Percentiles rank a stretch among this genome's conserved stretches.
Evolutionary conservation across 495 filamentous ascomycete species (phyloP).

Genomic region (Xanthoparmelia taractica): DNA sequence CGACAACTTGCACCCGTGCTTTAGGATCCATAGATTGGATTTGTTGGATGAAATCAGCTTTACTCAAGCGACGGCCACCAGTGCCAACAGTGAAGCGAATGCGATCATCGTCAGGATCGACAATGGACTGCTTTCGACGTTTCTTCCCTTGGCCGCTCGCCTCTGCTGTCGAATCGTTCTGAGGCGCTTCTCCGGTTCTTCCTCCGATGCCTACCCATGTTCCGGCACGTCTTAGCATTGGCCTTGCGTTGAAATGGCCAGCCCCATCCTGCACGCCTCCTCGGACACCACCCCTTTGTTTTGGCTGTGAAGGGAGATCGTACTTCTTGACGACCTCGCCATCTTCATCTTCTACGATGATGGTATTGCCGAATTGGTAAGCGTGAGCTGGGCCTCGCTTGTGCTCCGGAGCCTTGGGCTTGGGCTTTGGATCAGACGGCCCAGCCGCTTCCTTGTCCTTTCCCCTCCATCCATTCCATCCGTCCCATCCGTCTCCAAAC

Average conservation of each 20-base stretch:
- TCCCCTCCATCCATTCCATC: slow-evolving; percentile 31
- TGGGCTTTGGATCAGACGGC: slow-evolving; percentile 21
- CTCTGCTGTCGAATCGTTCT: slow-evolving; percentile 7
- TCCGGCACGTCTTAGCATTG: slow-evolving; percentile 49
- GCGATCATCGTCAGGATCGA: slow-evolving; percentile 62
- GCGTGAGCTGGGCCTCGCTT: slow-evolving; percentile 66
- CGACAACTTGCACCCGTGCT: slow-evolving; percentile 60
- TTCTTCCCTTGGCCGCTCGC: slow-evolving; percentile 27
- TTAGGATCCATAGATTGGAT: slow-evolving; percentile 74
- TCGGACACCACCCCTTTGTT: slow-evolving; percentile 24
- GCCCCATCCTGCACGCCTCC: slow-evolving; percentile 39
- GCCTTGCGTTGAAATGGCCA: slow-evolving; percentile 36
- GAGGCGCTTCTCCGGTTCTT: slow-evolving; percentile 30
- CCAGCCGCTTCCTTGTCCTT: slow-evolving; percentile 18
- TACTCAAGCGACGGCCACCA: slow-evolving; percentile 73
- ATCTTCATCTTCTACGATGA: slow-evolving; percentile 96
- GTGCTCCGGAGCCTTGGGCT: slow-evolving; percentile 25
- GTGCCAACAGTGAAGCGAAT: slow-evolving; percentile 82
- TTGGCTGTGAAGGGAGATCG: slow-evolving; percentile 56
- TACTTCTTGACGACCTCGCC: slow-evolving; percentile 98
- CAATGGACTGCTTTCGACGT: slow-evolving; percentile 35
- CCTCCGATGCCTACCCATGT: slow-evolving; percentile 54
- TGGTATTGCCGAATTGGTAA: slow-evolving; percentile 92
- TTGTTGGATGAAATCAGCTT: slow-evolving; percentile 82
- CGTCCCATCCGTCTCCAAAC: slow-evolving; percentile 36